phyloP scores from a whole-genome alignment of 768 basidiomycete species.

The Collybia sp. region DNA sequence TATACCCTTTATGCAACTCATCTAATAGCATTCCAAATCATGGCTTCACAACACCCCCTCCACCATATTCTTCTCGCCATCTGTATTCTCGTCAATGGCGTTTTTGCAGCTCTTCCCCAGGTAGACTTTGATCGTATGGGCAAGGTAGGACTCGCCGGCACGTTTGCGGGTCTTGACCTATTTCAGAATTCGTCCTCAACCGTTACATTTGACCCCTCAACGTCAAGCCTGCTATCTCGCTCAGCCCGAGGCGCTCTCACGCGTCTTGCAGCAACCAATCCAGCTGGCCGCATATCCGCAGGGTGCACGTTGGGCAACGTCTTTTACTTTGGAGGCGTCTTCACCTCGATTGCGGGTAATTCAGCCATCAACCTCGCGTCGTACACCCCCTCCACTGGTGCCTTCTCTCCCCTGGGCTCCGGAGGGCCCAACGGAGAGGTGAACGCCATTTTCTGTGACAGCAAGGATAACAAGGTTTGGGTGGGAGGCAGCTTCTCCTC shows the following conservation, averaged over 20 bases:
- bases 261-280: conserved; percentile 70
- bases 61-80: conserved; percentile 15
- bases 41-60: conserved; percentile 18
- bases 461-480: conserved; percentile 63
- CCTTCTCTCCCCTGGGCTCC: conserved; percentile 60
- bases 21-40: conserved; percentile 6
- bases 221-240: conserved; percentile 68
- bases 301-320: conserved; percentile 66
- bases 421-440: conserved; percentile 73
- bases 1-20: conserved; percentile 3
- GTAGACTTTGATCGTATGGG: conserved; percentile 76
- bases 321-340: conserved; percentile 82
- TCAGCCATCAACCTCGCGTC: conserved; percentile 71
- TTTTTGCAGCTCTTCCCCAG: conserved; percentile 29
- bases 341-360: conserved; percentile 62
- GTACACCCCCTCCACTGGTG: conserved; percentile 54
- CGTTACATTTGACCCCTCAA: conserved; percentile 62
- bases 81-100: conserved; percentile 18
- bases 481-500: conserved; percentile 73
- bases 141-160: conserved; percentile 80
- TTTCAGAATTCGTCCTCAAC: conserved; percentile 49
- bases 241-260: conserved; percentile 60
- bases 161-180: conserved; percentile 83
- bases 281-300: conserved; percentile 72
- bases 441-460: conserved; percentile 76